Evolutionary conservation across 176 grass and related monocot species (phyloP).

Genomic region (Lolium perenne): DNA sequence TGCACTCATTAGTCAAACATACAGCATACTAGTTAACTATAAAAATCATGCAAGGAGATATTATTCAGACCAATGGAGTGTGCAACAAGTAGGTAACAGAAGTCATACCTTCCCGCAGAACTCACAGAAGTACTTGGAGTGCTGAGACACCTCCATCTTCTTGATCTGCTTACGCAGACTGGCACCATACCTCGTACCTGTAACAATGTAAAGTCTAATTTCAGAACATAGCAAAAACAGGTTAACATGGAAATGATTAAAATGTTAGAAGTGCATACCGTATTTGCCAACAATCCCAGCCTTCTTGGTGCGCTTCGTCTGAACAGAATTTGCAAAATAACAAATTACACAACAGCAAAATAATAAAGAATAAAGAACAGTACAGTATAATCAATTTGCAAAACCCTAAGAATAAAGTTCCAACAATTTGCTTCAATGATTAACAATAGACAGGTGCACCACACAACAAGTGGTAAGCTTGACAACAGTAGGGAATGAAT

Average conservation of each 20-base stretch:
- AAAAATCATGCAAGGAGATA: not conserved
- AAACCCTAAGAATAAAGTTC: no score
- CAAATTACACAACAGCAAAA: conserved; percentile 20
- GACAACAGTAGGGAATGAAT: not conserved
- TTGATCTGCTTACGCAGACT: conserved; percentile 98
- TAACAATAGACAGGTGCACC: not conserved
- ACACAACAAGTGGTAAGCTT: not conserved
- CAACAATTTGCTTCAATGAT: not conserved
- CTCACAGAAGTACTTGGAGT: conserved; percentile 95
- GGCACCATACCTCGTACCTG: conserved; percentile 93
- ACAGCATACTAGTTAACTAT: not conserved
- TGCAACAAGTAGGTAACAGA: not conserved
- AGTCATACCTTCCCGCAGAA: conserved; percentile 81
- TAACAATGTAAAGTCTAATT: conserved; percentile 11
- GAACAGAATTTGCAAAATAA: conserved; percentile 37
- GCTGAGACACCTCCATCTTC: conserved; percentile 97
- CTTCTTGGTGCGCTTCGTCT: conserved; percentile 99
- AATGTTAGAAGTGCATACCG: conserved; percentile 47
- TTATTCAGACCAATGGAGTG: not conserved
- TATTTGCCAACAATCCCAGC: conserved; percentile 93
- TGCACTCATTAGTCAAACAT: not conserved
- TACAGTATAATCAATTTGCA: not conserved
- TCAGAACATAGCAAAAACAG: not conserved
- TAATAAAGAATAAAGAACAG: not conserved
- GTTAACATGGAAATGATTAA: not conserved